Base-by-base conservation (phyloP, 2,329 filamentous ascomycete species). In the Cladosporium sp. region DNA sequence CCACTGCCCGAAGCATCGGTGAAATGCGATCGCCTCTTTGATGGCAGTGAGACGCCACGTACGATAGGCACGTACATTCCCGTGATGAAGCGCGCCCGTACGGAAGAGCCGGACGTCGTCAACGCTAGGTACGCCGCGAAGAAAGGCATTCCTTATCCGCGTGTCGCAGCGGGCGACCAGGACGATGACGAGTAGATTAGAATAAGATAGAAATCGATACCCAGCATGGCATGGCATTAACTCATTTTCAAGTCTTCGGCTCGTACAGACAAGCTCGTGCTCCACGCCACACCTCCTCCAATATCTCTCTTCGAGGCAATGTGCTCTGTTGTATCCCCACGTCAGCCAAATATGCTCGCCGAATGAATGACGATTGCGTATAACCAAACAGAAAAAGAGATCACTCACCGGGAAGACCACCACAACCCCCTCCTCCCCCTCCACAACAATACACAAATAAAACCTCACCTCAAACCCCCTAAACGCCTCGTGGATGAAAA, bases 401-500 rank as follows among this genome's bases (percentile, higher is more conserved):
- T 15, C 28, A 79, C 83, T 72, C 76, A 88, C 86, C 2, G 94
- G 94, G 77, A 99, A 99, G 3, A 98, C 93, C n/a, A 99, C 94
- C 0, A 98, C 91, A 4, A 96, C 86, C 70, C 95, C 90, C 64
- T 90, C 86, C 79, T 98, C 94, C 2, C 89, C 93, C 72, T 96
- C 91, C 21, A 98, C 92, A 63, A 98, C 90, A 34, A 98, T 91
- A 4, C 92, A 88, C 10, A 99, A 81, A 75, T 97, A 97, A 75
- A 94, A 96, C 49, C 90, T 83, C 41, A 98, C 93, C 79, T 93
- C 92, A 74, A 97, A 96, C 0, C 93, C 93, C 66, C 87, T 88
- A 79, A 98, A 98, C 3, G 93, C 95, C 82, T 99, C 95, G 77
- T 97, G 93, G 60, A 99, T 91, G 64, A 97, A 87, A 65, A 99